A percentile compares a stretch with the other conserved stretches of the same genome.
Conservation (phyloP, 108 stramenopile species). For the Pseudonitzschia delicatissima region DNA sequence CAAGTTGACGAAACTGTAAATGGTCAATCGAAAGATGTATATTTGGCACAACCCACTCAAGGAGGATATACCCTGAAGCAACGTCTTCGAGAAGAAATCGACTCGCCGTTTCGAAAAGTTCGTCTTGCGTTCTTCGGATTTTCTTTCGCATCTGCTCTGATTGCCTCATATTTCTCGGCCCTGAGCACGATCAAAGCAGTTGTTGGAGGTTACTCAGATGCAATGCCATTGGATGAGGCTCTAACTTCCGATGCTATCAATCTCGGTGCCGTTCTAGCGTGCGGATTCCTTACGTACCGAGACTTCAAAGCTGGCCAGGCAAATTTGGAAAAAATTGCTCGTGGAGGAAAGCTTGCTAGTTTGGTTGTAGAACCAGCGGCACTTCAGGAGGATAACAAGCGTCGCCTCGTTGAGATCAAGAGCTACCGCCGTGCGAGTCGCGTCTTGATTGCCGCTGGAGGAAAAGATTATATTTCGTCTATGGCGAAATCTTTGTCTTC, state of each 20-base stretch:
- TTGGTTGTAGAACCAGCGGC: conserved; percentile 64
- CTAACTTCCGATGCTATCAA: conserved; percentile 67
- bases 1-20: neutral
- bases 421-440: conserved; percentile 66
- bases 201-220: conserved; percentile 57
- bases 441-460: conserved; percentile 75
- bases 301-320: conserved; percentile 66
- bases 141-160: conserved; percentile 55
- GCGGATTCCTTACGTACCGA: conserved; percentile 52
- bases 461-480: conserved; percentile 59
- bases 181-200: conserved; percentile 57
- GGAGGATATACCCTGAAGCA: conserved; percentile 88
- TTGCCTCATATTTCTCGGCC: conserved; percentile 72
- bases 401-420: conserved; percentile 12
- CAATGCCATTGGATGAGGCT: conserved; percentile 59
- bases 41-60: conserved; percentile 32
- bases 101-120: conserved; percentile 83
- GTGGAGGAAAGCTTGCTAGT: conserved; percentile 63
- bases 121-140: conserved; percentile 69
- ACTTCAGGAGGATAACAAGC: neutral
- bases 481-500: conserved; percentile 62
- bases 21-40: neutral
- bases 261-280: conserved; percentile 50
- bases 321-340: conserved; percentile 70
- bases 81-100: conserved; percentile 81